phyloP scores from a whole-genome alignment of 108 stramenopile species.

The Parmales sp. region DNA sequence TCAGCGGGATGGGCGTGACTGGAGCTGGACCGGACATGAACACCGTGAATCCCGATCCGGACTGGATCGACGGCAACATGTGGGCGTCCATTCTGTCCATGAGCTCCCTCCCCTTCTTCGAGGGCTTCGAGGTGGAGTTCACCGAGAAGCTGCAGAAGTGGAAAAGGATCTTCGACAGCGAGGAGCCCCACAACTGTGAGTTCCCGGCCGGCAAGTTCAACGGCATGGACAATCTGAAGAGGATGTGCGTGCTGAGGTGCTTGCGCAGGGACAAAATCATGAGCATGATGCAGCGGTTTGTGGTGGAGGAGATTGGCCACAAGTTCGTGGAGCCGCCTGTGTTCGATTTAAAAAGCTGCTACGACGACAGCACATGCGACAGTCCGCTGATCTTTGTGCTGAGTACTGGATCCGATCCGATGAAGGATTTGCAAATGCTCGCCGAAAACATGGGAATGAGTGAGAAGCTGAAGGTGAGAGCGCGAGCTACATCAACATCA shows the following conservation, averaged over 20 bases:
- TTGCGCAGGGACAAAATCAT: conserved; percentile 42
- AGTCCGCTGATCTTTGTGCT: conserved; percentile 54
- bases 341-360: conserved; percentile 43
- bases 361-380: conserved; percentile 33
- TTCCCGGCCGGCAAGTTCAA: conserved; percentile 19
- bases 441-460: conserved; percentile 36
- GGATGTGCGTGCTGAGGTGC: conserved; percentile 39
- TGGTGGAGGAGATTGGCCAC: conserved; percentile 28
- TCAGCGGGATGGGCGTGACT: conserved; percentile 32
- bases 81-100: not conserved
- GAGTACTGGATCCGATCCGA: conserved; percentile 48
- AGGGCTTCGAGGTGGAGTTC: conserved; percentile 26
- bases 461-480: conserved; percentile 36
- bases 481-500: too few species aligned
- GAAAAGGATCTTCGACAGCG: conserved; percentile 25
- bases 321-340: conserved; percentile 37
- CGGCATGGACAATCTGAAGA: conserved; percentile 10
- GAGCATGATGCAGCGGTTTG: conserved; percentile 29
- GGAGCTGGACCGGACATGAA: conserved; percentile 17
- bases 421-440: conserved; percentile 42
- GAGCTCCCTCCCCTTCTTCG: conserved; percentile 17
- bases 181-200: conserved; percentile 5
- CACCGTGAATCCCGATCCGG: conserved; percentile 25
- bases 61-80: conserved; percentile 18
- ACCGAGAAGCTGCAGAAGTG: conserved; percentile 22